Evolutionary conservation across 305 asterid genomes (phyloP).

Genomic region (Euphrasia arctica): DNA sequence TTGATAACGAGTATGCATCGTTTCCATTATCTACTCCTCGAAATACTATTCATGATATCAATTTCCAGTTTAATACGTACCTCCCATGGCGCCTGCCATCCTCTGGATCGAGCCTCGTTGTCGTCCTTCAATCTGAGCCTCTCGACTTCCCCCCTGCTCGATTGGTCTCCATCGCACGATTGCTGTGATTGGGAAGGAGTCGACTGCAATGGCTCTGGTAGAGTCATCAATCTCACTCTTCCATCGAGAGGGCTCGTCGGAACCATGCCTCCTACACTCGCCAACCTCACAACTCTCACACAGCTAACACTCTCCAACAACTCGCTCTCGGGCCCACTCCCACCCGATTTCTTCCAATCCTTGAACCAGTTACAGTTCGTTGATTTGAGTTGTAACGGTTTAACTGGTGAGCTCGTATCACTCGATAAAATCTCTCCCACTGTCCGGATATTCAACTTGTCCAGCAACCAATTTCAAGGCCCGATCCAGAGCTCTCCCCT

Average conservation of each 20-base stretch:
- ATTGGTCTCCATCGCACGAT: slow-evolving; percentile 54
- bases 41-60: neutral
- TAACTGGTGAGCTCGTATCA: slow-evolving; percentile 38
- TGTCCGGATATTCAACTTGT: slow-evolving; percentile 45
- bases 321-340: slow-evolving; percentile 53
- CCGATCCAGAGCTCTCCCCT: slow-evolving; percentile 43
- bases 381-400: slow-evolving; percentile 68
- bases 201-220: slow-evolving; percentile 48
- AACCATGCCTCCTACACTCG: slow-evolving; percentile 38
- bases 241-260: slow-evolving; percentile 67
- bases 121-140: slow-evolving; percentile 42
- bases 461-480: slow-evolving; percentile 68
- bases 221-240: slow-evolving; percentile 49
- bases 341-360: slow-evolving; percentile 44
- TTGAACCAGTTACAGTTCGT: slow-evolving; percentile 36
- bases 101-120: slow-evolving; percentile 44
- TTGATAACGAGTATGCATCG: slow-evolving; percentile 21
- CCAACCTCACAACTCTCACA: slow-evolving; percentile 48
- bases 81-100: slow-evolving; percentile 49
- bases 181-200: slow-evolving; percentile 92
- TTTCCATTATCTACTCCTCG: slow-evolving; percentile 29
- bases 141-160: slow-evolving; percentile 44
- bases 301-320: slow-evolving; percentile 56
- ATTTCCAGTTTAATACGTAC: slow-evolving; percentile 32
- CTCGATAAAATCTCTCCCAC: slow-evolving; percentile 36